phyloP scores from a whole-genome alignment of 2,329 filamentous ascomycete genomes.

The Colletotrichum nymphaeae region DNA sequence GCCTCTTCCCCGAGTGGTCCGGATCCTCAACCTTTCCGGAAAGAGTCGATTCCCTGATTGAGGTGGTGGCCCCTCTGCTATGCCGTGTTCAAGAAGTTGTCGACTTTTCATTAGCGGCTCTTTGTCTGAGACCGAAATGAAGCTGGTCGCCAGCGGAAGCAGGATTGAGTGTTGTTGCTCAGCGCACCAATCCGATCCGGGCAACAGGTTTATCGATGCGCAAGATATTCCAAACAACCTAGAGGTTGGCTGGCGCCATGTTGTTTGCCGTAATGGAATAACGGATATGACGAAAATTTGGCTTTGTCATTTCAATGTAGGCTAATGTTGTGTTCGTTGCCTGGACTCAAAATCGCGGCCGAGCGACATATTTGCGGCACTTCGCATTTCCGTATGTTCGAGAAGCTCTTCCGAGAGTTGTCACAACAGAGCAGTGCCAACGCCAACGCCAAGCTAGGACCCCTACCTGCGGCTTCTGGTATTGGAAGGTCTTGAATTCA shows the following conservation, averaged over 20 bases:
- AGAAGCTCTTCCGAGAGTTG: slow-evolving; percentile 13
- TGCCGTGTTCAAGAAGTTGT: neutral
- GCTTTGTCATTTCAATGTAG: neutral
- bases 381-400: slow-evolving; percentile 23
- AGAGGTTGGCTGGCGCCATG: neutral
- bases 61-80: neutral
- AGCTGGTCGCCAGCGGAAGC: neutral
- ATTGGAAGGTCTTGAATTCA: neutral
- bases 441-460: neutral
- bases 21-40: slow-evolving; percentile 4
- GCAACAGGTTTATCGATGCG: neutral
- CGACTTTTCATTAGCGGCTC: no score
- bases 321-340: neutral
- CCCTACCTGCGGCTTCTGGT: neutral
- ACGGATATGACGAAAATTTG: neutral
- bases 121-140: neutral
- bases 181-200: neutral
- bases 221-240: neutral
- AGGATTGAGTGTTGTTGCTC: neutral
- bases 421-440: neutral
- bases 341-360: slow-evolving; percentile 5
- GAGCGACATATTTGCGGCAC: slow-evolving; percentile 8
- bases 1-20: slow-evolving; percentile 9
- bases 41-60: slow-evolving; percentile 2
- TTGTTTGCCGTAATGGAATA: neutral